Base-by-base conservation (phyloP, 1,284 basidiomycete genomes). In the Microbotryomycetes sp. region DNA sequence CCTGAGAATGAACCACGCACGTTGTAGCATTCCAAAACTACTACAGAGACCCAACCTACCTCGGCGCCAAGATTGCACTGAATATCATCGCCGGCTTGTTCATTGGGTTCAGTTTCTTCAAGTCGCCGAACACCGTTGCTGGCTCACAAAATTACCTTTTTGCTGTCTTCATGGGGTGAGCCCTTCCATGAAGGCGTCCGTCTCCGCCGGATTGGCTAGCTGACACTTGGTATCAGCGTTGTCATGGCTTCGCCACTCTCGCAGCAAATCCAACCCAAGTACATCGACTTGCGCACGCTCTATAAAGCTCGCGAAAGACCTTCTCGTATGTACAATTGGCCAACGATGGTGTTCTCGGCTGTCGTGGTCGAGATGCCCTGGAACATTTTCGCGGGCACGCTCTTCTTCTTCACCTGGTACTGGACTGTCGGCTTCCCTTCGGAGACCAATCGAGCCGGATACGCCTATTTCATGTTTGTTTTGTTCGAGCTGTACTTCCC, bases 71-170 rank as follows among this genome's bases (percentile, higher is more conserved):
- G 86, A 81, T 74, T 83, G 86, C 77, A 79, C 86, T 42, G 58
- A 69, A 76, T 63, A 62, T 75, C n/a, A 62, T 76, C 47, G 69
- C 70, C 5, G 66, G 75, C 49, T 73, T 80, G 47, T 80, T 79
- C 63, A 78, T 80, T 54, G 79, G 80, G 16, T 80, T 80, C 74
- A 76, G 75, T 26, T 79, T 91, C 79, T 92, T 80, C 80, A 79
- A 84, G 61, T 77, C 86, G 3, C 82, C 84, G 59, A 78, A 83
- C 57, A 81, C 81, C 3, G 80, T 85, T 54, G 83, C 85, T 65
- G 89, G 88, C 51, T 84, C 85, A 0, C 88, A 92, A 74, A 88
- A 89, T 76, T 87, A 90, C 74, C 81, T 92, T 32, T 92, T 92
- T n/a, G 75, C 78, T 9, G 75, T 80, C 60, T 84, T 82, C 73